Evolutionary conservation across 805 yeast genomes (phyloP), one percentile per base, ranked within the genome.

Genomic region (Wickerhamomyces pijperi): DNA sequence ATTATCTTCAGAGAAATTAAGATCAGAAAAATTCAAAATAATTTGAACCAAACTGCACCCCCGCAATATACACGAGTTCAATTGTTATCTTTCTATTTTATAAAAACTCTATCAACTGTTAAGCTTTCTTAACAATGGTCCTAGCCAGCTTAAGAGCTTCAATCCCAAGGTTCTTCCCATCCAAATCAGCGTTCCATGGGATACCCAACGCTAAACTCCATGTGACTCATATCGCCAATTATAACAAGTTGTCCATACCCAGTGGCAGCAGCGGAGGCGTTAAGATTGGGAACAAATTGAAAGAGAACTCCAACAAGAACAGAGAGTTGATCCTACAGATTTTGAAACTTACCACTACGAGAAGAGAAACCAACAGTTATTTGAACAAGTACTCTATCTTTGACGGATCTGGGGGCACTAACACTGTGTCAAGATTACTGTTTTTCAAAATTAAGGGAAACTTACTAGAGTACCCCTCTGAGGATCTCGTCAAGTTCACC

Each of bases 261-360:
- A 21, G 25, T 21, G 25, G 25, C 13, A 25, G 14, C 29, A 25
- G 13, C 14, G 12, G 13, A n/a, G 33, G 15, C 33, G n/a, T n/a
- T n/a, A 16, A 28, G 33, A 33, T 38, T 14, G 50, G 40, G 19
- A 36, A 41, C 8, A 25, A 33, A 12, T 16, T 39, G 21, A 45
- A 44, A 53, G 51, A 32, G 42, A 55, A 42, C 32, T 49, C 43
- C 8, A 61, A 66, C 35, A 71, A 74, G 16, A 77, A 76, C 46
- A 68, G 76, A 46, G 84, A 83, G 39, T 63, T 90, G 37, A 79
- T 90, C n/a, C 63, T 86, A 15, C 78, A 96, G 2, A 87, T 90
- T 19, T 65, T 90, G 42, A 80, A 80, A 51, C 79, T 95, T 2
- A 84, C 97, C 4, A 94, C 97, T 5, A 90, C 97, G 1, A 88